Evolutionary conservation across 805 yeast genomes (phyloP).

Genomic region (Myxozyma monticola): DNA sequence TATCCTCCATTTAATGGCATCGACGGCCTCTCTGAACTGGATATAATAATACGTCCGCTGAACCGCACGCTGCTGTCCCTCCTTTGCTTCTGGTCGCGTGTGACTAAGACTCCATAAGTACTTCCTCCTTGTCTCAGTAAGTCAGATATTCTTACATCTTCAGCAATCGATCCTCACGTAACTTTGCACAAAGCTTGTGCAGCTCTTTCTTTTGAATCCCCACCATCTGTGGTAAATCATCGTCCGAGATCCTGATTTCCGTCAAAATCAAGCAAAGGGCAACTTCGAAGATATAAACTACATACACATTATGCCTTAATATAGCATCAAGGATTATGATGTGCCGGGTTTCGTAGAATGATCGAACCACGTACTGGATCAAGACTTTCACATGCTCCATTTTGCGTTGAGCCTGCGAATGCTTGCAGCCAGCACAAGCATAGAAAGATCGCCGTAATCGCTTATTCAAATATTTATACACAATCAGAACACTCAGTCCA

Average conservation of each 20-base stretch:
- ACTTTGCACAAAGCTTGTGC: conserved; percentile 73
- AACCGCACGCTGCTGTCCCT: conserved; percentile 61
- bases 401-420: too few relatives aligned
- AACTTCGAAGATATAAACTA: background rate
- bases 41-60: conserved; percentile 81
- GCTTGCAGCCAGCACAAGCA: too few relatives aligned
- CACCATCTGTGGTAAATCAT: conserved; percentile 76
- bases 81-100: conserved; percentile 45
- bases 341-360: conserved; percentile 83
- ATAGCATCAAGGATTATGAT: conserved; percentile 85
- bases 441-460: too few relatives aligned
- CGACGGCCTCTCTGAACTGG: conserved; percentile 90
- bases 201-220: conserved; percentile 86
- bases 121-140: too few relatives aligned
- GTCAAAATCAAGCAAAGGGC: background rate
- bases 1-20: conserved; percentile 94
- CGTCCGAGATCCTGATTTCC: conserved; percentile 64
- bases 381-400: conserved; percentile 40
- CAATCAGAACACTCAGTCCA: too few relatives aligned
- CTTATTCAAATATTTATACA: too few relatives aligned
- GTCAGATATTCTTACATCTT: conserved; percentile 57
- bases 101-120: conserved; percentile 14
- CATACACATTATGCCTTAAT: conserved; percentile 74
- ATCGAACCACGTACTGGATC: conserved; percentile 76
- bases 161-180: conserved; percentile 81